A percentile compares a stretch with the other conserved stretches of the same genome.
These are phyloP conservation scores for Streptanthus diversifolius DNA, from an alignment of 345 rosid genomes.

Conservation along the genomic window DNA sequence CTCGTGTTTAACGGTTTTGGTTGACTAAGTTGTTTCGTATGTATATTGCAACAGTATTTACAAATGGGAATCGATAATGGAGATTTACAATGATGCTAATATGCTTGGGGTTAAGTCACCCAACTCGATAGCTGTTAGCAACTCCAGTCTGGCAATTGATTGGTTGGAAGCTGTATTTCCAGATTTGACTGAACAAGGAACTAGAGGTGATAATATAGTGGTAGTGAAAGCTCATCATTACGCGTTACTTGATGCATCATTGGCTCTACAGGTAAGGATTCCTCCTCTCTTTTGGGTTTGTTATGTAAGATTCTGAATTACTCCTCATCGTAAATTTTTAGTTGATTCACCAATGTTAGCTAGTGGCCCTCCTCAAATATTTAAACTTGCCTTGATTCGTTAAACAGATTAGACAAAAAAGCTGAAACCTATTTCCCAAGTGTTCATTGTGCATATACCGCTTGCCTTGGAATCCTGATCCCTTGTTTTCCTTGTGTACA, in stretches of 20 bases:
- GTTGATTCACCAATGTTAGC: neutral
- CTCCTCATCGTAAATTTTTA: neutral
- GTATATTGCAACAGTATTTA: slow-evolving; percentile 48
- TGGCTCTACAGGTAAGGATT: slow-evolving; percentile 76
- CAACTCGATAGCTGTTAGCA: slow-evolving; percentile 56
- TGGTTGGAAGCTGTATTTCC: slow-evolving; percentile 96
- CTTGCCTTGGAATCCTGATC: slow-evolving; percentile 13
- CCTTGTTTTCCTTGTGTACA: slow-evolving; percentile 29
- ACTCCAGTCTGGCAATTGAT: slow-evolving; percentile 77
- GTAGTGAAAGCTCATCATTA: slow-evolving; percentile 64
- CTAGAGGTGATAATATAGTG: slow-evolving; percentile 43
- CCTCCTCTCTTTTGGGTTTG: slow-evolving; percentile 11
- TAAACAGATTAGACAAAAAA: neutral
- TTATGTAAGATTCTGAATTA: neutral
- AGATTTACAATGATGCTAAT: slow-evolving; percentile 80
- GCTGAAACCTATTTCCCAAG: neutral
- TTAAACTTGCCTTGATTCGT: neutral
- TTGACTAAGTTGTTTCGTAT: slow-evolving; percentile 24
- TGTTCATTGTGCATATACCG: neutral
- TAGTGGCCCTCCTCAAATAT: slow-evolving; percentile 5
- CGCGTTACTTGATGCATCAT: slow-evolving; percentile 78
- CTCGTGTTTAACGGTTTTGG: slow-evolving; percentile 1
- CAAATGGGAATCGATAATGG: slow-evolving; percentile 83
- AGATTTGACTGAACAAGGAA: slow-evolving; percentile 55
- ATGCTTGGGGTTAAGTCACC: slow-evolving; percentile 64